These are phyloP conservation scores for Colletotrichum scovillei DNA, from an alignment of 2,329 filamentous ascomycete species.

Conservation along the genomic window DNA sequence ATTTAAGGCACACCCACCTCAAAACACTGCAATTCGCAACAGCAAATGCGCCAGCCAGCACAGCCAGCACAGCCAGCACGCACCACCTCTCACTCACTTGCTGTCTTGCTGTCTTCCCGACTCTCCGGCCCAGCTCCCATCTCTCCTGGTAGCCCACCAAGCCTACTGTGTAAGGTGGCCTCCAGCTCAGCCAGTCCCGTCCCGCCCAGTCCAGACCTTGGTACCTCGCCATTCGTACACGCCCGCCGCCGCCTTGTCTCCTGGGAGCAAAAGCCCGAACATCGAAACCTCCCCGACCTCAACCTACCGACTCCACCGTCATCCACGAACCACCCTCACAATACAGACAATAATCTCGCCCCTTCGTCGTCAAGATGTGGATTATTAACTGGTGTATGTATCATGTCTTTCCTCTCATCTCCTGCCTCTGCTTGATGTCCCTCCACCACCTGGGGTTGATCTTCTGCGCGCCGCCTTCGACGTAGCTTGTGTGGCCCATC, in stretches of 20 bases:
- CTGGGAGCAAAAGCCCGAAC: conserved; percentile 31
- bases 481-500: conserved; percentile 26
- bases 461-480: conserved; percentile 34
- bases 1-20: conserved; percentile 20
- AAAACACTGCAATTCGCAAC: conserved; percentile 2
- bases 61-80: neutral
- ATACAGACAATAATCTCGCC: conserved; percentile 34
- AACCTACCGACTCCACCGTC: conserved; percentile 30
- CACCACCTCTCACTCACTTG: conserved; percentile 1
- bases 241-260: conserved; percentile 11
- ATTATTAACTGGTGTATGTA: conserved; percentile 94
- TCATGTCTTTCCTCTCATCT: neutral
- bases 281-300: conserved; percentile 23
- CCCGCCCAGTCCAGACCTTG: conserved; percentile 4
- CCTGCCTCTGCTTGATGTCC: neutral
- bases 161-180: neutral
- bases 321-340: conserved; percentile 27
- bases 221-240: neutral
- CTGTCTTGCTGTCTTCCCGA: too few species aligned
- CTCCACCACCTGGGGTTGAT: conserved; percentile 16
- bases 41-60: neutral
- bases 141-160: too few species aligned
- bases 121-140: too few species aligned
- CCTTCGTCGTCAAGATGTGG: conserved; percentile 74
- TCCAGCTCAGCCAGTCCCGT: conserved; percentile 7